Percentiles rank a stretch among this genome's conserved stretches.
phyloP scores from a whole-genome alignment of 306 rosid genomes.

The Adenanthera pavonina region DNA sequence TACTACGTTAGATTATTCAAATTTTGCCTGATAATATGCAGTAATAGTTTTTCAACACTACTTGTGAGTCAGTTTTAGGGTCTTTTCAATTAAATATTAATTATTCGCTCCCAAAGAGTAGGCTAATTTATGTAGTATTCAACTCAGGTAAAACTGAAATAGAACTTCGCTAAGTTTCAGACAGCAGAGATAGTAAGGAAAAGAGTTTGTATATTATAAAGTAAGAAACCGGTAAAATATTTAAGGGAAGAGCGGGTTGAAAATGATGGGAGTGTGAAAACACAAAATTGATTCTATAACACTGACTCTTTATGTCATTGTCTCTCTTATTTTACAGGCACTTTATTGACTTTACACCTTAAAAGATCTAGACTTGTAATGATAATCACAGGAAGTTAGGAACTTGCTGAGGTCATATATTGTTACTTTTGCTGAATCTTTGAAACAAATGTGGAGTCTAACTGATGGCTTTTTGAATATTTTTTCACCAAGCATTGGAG shows the following conservation, averaged over 20 bases:
- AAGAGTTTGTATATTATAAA: not conserved
- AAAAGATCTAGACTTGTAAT: not conserved
- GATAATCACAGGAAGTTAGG: conserved; percentile 13
- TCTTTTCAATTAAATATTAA: conserved; percentile 1
- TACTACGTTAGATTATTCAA: not conserved
- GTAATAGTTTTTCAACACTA: not conserved
- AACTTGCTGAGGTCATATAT: not conserved
- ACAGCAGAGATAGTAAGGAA: conserved; percentile 13
- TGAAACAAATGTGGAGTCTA: conserved; percentile 6
- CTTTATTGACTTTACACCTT: not conserved
- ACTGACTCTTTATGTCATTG: not conserved
- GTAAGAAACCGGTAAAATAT: not conserved
- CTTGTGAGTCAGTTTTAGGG: not conserved
- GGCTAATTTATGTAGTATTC: not conserved
- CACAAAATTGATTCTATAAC: not conserved
- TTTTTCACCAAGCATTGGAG: conserved; percentile 5
- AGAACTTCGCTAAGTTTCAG: conserved; percentile 26
- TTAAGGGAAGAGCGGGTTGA: not conserved
- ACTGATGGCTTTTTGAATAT: not conserved
- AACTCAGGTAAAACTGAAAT: conserved; percentile 8
- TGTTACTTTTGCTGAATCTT: not conserved
- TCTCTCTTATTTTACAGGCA: not conserved
- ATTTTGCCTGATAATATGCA: not conserved
- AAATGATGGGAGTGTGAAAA: not conserved
- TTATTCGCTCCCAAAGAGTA: not conserved